Evolutionary conservation across 257 asterid species (phyloP).

Genomic region (Salvia splendens): DNA sequence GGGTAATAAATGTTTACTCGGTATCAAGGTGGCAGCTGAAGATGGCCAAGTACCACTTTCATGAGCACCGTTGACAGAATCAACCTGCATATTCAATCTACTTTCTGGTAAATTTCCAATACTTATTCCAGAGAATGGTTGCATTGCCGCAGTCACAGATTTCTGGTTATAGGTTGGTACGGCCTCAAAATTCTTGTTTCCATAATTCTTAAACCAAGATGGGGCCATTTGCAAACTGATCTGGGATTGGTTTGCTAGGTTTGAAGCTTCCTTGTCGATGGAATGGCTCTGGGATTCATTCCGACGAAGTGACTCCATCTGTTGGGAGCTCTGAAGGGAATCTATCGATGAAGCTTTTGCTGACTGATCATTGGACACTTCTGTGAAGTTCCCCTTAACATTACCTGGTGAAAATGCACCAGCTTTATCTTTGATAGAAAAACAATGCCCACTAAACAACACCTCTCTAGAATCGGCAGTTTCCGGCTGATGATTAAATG

Average conservation of each 20-base stretch:
- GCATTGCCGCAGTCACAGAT: slow-evolving; percentile 30
- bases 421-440: slow-evolving; percentile 33
- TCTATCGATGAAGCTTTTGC: slow-evolving; percentile 36
- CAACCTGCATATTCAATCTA: slow-evolving; percentile 39
- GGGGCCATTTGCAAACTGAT: slow-evolving; percentile 51
- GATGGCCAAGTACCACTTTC: slow-evolving; percentile 37
- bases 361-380: slow-evolving; percentile 35
- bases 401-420: slow-evolving; percentile 35
- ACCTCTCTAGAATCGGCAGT: slow-evolving; percentile 43
- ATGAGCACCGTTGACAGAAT: slow-evolving; percentile 38
- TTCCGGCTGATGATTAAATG: slow-evolving; percentile 38
- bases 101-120: slow-evolving; percentile 36
- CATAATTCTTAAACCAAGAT: slow-evolving; percentile 54
- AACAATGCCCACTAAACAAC: slow-evolving; percentile 33
- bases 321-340: slow-evolving; percentile 35
- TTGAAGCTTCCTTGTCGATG: slow-evolving; percentile 34
- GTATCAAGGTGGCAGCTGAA: slow-evolving; percentile 32
- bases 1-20: slow-evolving; percentile 34
- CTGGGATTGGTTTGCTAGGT: slow-evolving; percentile 34
- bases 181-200: slow-evolving; percentile 49
- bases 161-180: slow-evolving; percentile 34
- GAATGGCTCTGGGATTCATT: slow-evolving; percentile 31
- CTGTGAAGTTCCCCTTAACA: slow-evolving; percentile 33
- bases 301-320: slow-evolving; percentile 31
- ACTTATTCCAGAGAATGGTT: slow-evolving; percentile 38